Percentiles rank a stretch among this genome's conserved stretches.
These are phyloP conservation scores for Paracamarosporium sp. DNA, from an alignment of 2,329 filamentous ascomycete species.

Conservation along the genomic window DNA sequence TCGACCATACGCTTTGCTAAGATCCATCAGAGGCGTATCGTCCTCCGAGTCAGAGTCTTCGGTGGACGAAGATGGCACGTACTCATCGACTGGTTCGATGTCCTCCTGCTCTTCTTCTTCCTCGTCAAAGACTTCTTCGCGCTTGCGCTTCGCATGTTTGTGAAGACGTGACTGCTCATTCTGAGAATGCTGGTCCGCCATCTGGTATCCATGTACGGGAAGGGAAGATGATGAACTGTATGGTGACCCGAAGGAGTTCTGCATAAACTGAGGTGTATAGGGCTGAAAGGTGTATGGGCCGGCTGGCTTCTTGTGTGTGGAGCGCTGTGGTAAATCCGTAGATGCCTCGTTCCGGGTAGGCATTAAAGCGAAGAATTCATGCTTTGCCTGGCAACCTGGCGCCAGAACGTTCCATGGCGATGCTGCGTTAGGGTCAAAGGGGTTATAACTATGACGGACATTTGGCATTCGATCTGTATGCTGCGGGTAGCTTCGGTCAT, in stretches of 20 bases:
- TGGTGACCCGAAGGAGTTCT: background rate
- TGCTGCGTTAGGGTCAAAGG: background rate
- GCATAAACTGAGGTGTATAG: background rate
- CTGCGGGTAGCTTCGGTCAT: background rate
- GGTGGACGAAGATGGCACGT: background rate
- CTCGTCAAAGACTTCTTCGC: background rate
- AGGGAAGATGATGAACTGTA: background rate
- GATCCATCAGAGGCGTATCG: conserved; percentile 1
- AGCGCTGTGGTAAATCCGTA: background rate
- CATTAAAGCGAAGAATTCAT: background rate
- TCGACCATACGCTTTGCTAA: background rate
- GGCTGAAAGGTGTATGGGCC: background rate
- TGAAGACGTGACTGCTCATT: background rate
- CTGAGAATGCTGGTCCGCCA: background rate
- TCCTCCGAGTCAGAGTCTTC: conserved; percentile 1
- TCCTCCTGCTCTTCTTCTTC: background rate
- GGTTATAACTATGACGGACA: background rate
- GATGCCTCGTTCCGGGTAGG: background rate
- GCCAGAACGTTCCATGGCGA: background rate
- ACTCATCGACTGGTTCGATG: background rate
- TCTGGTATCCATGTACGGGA: background rate
- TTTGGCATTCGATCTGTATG: background rate
- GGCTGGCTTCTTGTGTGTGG: background rate
- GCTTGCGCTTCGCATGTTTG: conserved; percentile 4
- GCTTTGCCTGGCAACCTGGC: too few species aligned